Percentiles rank a stretch among this genome's conserved stretches.
Evolutionary conservation across 2,329 filamentous ascomycete species (phyloP).

Genomic region (Exophiala mesophila): DNA sequence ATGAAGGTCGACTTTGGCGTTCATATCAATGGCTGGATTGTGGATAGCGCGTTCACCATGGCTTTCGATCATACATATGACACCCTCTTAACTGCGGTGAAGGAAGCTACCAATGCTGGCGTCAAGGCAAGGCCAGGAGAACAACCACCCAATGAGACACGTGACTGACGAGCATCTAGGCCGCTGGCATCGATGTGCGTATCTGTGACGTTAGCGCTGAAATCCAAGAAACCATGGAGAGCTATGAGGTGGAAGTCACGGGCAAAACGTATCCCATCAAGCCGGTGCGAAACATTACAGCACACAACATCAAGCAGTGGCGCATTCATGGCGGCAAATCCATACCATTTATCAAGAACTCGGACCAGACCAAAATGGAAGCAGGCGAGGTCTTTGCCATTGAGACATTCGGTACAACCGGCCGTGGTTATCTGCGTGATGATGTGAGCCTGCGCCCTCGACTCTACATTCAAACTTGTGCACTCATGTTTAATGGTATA

Average conservation of each 20-base stretch:
- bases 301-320: constrained; percentile 52
- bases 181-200: constrained; percentile 52
- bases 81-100: constrained; percentile 66
- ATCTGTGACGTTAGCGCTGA: constrained; percentile 52
- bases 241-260: constrained; percentile 54
- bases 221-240: constrained; percentile 60
- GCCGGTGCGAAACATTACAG: constrained; percentile 50
- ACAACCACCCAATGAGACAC: constrained; percentile 9
- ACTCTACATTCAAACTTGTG: constrained; percentile 14
- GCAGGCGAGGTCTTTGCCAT: constrained; percentile 56
- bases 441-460: constrained; percentile 35
- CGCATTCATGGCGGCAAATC: constrained; percentile 54
- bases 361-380: constrained; percentile 51
- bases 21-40: constrained; percentile 73
- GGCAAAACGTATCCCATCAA: constrained; percentile 52
- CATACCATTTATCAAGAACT: constrained; percentile 52
- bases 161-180: constrained; percentile 27
- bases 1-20: constrained; percentile 81
- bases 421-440: constrained; percentile 45
- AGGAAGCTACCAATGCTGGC: constrained; percentile 65
- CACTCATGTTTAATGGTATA: too few relatives aligned
- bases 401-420: constrained; percentile 55
- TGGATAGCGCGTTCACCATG: constrained; percentile 76
- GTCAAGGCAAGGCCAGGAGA: constrained; percentile 34
- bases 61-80: constrained; percentile 71